Evolutionary conservation across 306 rosid species (phyloP).

Genomic region (Ormosia emarginata): DNA sequence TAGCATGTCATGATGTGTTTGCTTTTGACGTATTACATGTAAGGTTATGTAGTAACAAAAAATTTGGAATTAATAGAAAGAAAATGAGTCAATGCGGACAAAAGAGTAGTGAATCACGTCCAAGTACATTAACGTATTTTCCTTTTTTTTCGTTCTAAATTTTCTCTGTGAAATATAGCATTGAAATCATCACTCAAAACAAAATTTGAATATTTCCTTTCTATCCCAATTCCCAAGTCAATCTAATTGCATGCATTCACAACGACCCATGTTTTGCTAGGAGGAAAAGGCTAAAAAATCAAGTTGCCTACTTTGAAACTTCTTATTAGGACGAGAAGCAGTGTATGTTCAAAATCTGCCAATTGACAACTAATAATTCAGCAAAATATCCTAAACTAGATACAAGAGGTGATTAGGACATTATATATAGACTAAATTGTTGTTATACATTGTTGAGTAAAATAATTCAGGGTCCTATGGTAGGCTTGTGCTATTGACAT

Average conservation of each 20-base stretch:
- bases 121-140: not conserved
- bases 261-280: not conserved
- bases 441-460: not conserved
- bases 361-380: not conserved
- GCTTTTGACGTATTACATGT: no score
- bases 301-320: not conserved
- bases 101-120: no score
- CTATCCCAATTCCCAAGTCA: not conserved
- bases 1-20: no score
- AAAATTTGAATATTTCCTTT: not conserved
- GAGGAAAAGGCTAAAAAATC: not conserved
- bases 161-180: not conserved
- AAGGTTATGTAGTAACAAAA: not conserved
- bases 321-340: not conserved
- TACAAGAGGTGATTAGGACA: not conserved
- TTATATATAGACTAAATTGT: not conserved
- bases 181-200: not conserved
- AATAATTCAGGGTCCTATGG: not conserved
- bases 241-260: not conserved
- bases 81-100: not conserved
- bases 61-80: not conserved
- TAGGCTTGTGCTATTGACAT: not conserved
- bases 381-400: not conserved
- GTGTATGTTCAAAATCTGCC: constrained; percentile 1
- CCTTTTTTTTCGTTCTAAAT: not conserved